Conservation (phyloP, 139 green algal species). For the Prasinococcaceae sp. region DNA sequence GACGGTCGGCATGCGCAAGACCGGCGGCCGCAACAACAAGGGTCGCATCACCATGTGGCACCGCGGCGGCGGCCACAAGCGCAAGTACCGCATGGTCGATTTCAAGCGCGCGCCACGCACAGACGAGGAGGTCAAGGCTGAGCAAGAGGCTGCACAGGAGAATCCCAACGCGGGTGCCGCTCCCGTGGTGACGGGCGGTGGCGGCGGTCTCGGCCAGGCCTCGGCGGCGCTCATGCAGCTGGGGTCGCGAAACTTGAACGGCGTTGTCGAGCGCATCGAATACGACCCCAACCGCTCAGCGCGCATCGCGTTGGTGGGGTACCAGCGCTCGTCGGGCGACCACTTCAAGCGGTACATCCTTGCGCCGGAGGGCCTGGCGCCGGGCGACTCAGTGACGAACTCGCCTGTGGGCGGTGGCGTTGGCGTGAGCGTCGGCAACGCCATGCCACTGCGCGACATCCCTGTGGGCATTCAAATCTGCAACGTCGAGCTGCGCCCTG, state of each 20-base stretch:
- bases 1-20: constrained; percentile 16
- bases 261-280: constrained; percentile 69
- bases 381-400: constrained; percentile 46
- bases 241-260: too few species aligned
- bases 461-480: constrained; percentile 51
- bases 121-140: too few species aligned
- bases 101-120: too few species aligned
- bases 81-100: constrained; percentile 53
- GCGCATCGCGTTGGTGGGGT: constrained; percentile 68
- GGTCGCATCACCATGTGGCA: constrained; percentile 22
- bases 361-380: background rate
- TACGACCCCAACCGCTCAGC: constrained; percentile 81
- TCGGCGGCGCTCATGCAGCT: too few species aligned
- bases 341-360: constrained; percentile 12
- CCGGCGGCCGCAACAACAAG: constrained; percentile 16
- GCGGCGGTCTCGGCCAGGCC: too few species aligned
- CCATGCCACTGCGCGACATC: constrained; percentile 52
- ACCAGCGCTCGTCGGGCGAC: constrained; percentile 18
- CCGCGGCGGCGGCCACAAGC: constrained; percentile 46
- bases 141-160: too few species aligned
- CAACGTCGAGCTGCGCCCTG: constrained; percentile 74
- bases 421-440: constrained; percentile 53
- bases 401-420: constrained; percentile 30
- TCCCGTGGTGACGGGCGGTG: too few species aligned
- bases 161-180: too few species aligned